Evolutionary conservation across 139 green algal species (phyloP).

Genomic region (Chlamydomonas incerta): DNA sequence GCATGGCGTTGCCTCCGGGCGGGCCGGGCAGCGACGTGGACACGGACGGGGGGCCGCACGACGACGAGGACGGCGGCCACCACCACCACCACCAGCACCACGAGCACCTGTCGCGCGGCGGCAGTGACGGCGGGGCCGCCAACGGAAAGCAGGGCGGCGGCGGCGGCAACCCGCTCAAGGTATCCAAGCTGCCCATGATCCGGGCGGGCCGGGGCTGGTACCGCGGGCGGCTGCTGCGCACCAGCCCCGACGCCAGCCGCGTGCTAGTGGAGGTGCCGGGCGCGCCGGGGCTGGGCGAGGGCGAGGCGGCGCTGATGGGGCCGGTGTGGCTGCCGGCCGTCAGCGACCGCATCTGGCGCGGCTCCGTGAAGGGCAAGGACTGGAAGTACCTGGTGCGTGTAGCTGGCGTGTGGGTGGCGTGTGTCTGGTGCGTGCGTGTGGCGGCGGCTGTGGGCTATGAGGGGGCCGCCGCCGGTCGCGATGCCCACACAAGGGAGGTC

Average conservation of each 20-base stretch:
- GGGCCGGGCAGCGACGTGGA: too few species aligned
- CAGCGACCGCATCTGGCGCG: conserved; percentile 79
- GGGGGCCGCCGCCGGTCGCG: too few species aligned
- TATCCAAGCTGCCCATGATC: conserved; percentile 46
- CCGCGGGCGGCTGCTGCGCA: conserved; percentile 23
- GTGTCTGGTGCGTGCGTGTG: too few species aligned
- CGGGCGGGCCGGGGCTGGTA: conserved; percentile 21
- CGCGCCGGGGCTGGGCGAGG: neutral
- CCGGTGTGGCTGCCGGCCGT: conserved; percentile 68
- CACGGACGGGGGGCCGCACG: too few species aligned
- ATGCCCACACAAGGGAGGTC: too few species aligned
- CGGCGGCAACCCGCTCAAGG: conserved; percentile 22
- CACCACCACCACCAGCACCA: too few species aligned
- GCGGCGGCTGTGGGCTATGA: too few species aligned
- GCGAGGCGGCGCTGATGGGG: neutral
- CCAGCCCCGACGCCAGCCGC: neutral
- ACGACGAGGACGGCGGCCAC: too few species aligned
- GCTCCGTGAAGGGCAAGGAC: conserved; percentile 84
- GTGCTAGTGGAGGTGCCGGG: conserved; percentile 35
- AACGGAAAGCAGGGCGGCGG: neutral
- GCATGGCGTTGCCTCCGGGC: too few species aligned
- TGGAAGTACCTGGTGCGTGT: conserved; percentile 80
- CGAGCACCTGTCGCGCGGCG: too few species aligned
- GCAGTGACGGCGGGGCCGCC: neutral
- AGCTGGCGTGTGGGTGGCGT: too few species aligned